Percentiles rank a stretch among this genome's conserved stretches.
phyloP scores from a whole-genome alignment of 2,329 filamentous ascomycete genomes.

The Clarireedia hainanense region DNA sequence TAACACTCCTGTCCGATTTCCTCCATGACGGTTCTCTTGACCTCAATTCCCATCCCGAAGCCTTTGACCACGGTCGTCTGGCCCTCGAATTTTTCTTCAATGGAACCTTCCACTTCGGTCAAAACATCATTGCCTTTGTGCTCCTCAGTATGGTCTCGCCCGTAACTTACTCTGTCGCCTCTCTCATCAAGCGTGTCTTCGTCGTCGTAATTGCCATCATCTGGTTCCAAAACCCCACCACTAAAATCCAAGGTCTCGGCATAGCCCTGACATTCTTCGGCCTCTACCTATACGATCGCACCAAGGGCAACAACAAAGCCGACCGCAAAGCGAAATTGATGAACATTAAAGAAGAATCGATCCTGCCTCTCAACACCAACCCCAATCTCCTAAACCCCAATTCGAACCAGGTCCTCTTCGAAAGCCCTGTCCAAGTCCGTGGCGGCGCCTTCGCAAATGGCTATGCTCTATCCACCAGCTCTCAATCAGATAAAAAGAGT shows the following conservation, averaged over 20 bases:
- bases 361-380: constrained; percentile 20
- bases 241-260: constrained; percentile 70
- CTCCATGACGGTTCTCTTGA: constrained; percentile 72
- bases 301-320: constrained; percentile 78
- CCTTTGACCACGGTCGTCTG: constrained; percentile 67
- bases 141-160: constrained; percentile 89
- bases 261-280: constrained; percentile 87
- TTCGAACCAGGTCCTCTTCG: neutral
- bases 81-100: constrained; percentile 92
- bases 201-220: constrained; percentile 91
- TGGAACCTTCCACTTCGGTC: constrained; percentile 90
- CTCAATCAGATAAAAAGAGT: constrained; percentile 32
- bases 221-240: constrained; percentile 92
- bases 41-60: constrained; percentile 46
- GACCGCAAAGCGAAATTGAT: constrained; percentile 72
- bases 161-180: constrained; percentile 94
- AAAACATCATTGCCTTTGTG: constrained; percentile 92
- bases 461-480: constrained; percentile 31
- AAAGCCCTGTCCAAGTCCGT: constrained; percentile 9
- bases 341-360: constrained; percentile 32
- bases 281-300: constrained; percentile 91
- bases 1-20: constrained; percentile 69
- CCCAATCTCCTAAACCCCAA: constrained; percentile 5
- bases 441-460: constrained; percentile 13
- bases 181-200: constrained; percentile 92